phyloP scores from a whole-genome alignment of 1,284 basidiomycete species.

The Microbotryum silenes-acaulis region DNA sequence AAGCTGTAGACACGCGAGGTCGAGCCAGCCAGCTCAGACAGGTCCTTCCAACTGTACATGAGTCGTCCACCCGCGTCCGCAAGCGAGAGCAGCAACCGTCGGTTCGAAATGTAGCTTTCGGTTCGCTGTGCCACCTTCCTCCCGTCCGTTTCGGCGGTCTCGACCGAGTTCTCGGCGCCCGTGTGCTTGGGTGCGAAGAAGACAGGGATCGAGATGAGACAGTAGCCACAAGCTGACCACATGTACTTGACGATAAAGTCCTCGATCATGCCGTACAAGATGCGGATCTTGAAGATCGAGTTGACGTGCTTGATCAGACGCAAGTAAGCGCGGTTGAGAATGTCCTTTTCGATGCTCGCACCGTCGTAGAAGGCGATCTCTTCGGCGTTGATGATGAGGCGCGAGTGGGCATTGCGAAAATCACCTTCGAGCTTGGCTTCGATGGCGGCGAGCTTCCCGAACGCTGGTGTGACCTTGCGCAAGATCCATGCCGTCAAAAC shows the following conservation, averaged over 20 bases:
- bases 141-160: slow-evolving; percentile 9
- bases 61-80: slow-evolving; percentile 78
- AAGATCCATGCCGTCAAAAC: slow-evolving; percentile 75
- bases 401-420: slow-evolving; percentile 77
- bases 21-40: slow-evolving; percentile 86
- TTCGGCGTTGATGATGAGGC: slow-evolving; percentile 84
- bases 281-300: slow-evolving; percentile 72
- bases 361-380: slow-evolving; percentile 96
- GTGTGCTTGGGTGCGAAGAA: slow-evolving; percentile 47
- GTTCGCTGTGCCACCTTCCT: slow-evolving; percentile 37
- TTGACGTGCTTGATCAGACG: slow-evolving; percentile 81
- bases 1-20: slow-evolving; percentile 84
- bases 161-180: slow-evolving; percentile 1
- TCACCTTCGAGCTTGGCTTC: slow-evolving; percentile 80
- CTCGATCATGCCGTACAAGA: slow-evolving; percentile 61
- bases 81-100: slow-evolving; percentile 81
- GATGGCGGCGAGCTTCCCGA: slow-evolving; percentile 81
- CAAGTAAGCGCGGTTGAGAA: slow-evolving; percentile 71
- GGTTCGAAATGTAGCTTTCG: slow-evolving; percentile 72
- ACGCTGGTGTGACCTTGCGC: slow-evolving; percentile 78
- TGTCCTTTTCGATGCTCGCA: slow-evolving; percentile 71
- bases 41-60: slow-evolving; percentile 54
- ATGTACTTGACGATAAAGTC: slow-evolving; percentile 91
- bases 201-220: slow-evolving; percentile 78
- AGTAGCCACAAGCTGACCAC: slow-evolving; percentile 61